Percentiles rank a stretch among this genome's conserved stretches.
These are phyloP conservation scores for Passiflora organensis DNA, from an alignment of 345 rosid species.

Conservation along the genomic window DNA sequence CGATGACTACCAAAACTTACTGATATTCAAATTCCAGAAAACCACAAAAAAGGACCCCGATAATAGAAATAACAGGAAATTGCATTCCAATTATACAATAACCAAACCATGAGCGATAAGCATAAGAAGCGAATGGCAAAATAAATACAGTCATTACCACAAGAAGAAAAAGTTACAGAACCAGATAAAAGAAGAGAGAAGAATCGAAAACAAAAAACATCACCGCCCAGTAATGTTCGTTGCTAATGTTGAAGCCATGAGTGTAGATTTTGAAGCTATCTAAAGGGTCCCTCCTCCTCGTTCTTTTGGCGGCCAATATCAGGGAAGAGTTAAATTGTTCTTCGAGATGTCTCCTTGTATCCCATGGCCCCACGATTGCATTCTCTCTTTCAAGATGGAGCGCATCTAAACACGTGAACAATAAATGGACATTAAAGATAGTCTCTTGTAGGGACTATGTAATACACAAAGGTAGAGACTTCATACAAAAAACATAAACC, in stretches of 20 bases:
- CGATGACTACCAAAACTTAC: too few species aligned
- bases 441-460: not conserved
- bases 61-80: too few species aligned
- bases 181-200: not conserved
- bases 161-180: too few species aligned
- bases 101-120: too few species aligned
- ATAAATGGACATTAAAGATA: not conserved
- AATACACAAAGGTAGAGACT: not conserved
- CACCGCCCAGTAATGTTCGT: constrained; percentile 77
- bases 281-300: constrained; percentile 45
- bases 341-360: constrained; percentile 52
- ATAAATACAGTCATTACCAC: too few species aligned
- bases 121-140: too few species aligned
- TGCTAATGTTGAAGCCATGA: constrained; percentile 94
- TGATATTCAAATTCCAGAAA: too few species aligned
- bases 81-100: too few species aligned
- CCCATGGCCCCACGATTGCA: constrained; percentile 31
- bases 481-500: not conserved
- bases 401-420: constrained; percentile 2
- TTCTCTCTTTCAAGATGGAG: constrained; percentile 6
- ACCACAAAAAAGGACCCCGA: too few species aligned
- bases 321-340: not conserved
- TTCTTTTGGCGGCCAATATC: constrained; percentile 18
- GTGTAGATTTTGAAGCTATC: constrained; percentile 47
- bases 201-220: too few species aligned